phyloP scores from a whole-genome alignment of 108 stramenopile genomes.

The Cyclotella cryptica region DNA sequence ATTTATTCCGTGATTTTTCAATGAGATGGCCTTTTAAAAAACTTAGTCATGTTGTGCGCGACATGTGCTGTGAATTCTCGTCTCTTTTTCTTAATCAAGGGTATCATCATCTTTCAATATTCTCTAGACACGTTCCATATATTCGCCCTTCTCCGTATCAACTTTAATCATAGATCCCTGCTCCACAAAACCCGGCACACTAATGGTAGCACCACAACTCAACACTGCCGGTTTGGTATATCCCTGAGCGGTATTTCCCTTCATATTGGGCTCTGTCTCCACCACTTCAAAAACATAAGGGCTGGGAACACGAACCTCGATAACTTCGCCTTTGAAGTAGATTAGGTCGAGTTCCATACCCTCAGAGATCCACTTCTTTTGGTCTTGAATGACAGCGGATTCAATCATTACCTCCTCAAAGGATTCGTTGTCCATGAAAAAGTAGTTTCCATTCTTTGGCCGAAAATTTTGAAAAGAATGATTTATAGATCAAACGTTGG shows the following conservation, averaged over 20 bases:
- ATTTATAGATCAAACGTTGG: not conserved
- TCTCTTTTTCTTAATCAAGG: no score
- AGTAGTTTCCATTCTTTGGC: constrained; percentile 59
- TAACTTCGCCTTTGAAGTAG: constrained; percentile 85
- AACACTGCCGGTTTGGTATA: constrained; percentile 84
- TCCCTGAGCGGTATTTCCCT: constrained; percentile 95
- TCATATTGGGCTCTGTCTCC: constrained; percentile 91
- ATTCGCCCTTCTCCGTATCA: constrained; percentile 83
- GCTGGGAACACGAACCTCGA: constrained; percentile 86
- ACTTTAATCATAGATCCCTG: constrained; percentile 78
- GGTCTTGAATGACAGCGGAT: constrained; percentile 66
- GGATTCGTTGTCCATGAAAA: constrained; percentile 93
- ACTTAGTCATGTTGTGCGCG: no score
- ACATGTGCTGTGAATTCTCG: no score
- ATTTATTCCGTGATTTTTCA: no score
- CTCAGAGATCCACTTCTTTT: constrained; percentile 84
- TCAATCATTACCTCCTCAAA: constrained; percentile 89
- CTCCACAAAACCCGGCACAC: constrained; percentile 81
- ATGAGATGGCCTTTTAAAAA: no score
- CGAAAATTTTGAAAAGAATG: not conserved
- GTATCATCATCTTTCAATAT: no score
- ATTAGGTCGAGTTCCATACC: constrained; percentile 84
- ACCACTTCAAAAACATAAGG: constrained; percentile 74
- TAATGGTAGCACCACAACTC: constrained; percentile 79
- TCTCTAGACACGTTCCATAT: constrained; percentile 62